A percentile compares a stretch with the other conserved stretches of the same genome.
phyloP scores from a whole-genome alignment of 352 stramenopile species.

The Achlya hypogyna region DNA sequence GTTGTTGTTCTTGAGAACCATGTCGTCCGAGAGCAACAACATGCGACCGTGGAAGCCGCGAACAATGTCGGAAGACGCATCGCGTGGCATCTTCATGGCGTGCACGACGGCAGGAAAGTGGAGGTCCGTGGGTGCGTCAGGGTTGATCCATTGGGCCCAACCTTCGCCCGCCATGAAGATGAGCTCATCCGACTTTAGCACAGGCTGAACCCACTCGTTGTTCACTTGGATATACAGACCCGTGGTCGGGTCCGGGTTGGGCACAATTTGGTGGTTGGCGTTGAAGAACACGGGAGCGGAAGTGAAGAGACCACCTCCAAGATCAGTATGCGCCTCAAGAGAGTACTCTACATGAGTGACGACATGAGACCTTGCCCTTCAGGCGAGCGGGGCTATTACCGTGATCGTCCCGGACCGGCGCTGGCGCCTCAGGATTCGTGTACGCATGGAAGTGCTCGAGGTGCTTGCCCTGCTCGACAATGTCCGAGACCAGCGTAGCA shows the following conservation, averaged over 20 bases:
- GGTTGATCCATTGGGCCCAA: conserved; percentile 62
- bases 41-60: conserved; percentile 8
- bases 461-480: conserved; percentile 61
- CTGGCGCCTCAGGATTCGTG: conserved; percentile 9
- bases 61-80: background rate
- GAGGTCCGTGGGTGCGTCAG: conserved; percentile 9
- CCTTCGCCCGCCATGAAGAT: conserved; percentile 74
- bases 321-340: conserved; percentile 68
- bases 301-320: conserved; percentile 67
- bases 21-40: background rate
- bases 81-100: conserved; percentile 52
- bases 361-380: no score
- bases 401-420: background rate
- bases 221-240: conserved; percentile 54
- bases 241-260: conserved; percentile 38
- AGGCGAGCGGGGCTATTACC: background rate
- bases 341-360: conserved; percentile 49
- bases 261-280: conserved; percentile 31
- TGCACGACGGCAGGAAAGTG: conserved; percentile 53
- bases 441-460: conserved; percentile 79
- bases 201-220: conserved; percentile 44
- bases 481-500: background rate
- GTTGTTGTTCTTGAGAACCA: conserved; percentile 9
- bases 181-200: conserved; percentile 59
- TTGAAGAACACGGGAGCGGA: conserved; percentile 62